These are phyloP conservation scores for Claviceps purpurea DNA, from an alignment of 2,329 filamentous ascomycete genomes.

Conservation along the genomic window DNA sequence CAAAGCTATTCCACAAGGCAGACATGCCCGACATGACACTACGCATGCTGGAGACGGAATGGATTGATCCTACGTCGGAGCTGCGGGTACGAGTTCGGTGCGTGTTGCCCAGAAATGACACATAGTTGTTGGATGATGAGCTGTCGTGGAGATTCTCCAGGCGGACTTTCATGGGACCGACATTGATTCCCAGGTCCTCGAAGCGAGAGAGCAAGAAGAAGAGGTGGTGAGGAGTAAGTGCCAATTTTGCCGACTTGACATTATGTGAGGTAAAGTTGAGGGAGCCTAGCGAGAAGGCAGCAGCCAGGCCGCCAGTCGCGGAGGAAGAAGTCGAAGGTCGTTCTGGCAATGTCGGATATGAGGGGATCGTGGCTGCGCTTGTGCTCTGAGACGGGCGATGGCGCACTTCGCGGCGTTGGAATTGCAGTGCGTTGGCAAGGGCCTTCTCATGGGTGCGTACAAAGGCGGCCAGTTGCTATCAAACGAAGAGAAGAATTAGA, in stretches of 20 bases:
- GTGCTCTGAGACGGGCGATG: conserved; percentile 57
- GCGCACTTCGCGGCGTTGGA: conserved; percentile 57
- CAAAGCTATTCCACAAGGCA: conserved; percentile 78
- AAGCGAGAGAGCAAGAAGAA: conserved; percentile 94
- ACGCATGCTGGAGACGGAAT: conserved; percentile 89
- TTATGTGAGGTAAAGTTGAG: conserved; percentile 74
- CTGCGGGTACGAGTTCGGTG: conserved; percentile 66
- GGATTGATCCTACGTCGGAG: conserved; percentile 80
- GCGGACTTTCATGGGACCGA: conserved; percentile 92
- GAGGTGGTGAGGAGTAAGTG: conserved; percentile 87
- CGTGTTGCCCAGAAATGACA: conserved; percentile 75
- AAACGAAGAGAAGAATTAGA: conserved; percentile 14
- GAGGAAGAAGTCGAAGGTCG: conserved; percentile 53
- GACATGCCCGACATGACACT: conserved; percentile 98
- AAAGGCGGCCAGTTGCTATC: conserved; percentile 84
- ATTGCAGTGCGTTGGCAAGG: conserved; percentile 85
- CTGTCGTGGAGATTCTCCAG: conserved; percentile 89
- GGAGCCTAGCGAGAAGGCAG: conserved; percentile 75
- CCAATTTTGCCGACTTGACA: conserved; percentile 81
- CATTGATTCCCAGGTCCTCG: conserved; percentile 78
- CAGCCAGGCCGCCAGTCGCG: conserved; percentile 63
- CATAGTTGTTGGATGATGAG: conserved; percentile 77
- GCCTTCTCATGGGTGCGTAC: conserved; percentile 96
- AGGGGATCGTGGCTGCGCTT: conserved; percentile 41
- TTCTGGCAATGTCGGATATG: conserved; percentile 44